Evolutionary conservation across 2,329 filamentous ascomycete species (phyloP).

Genomic region (Alternaria novae-zelandiae): DNA sequence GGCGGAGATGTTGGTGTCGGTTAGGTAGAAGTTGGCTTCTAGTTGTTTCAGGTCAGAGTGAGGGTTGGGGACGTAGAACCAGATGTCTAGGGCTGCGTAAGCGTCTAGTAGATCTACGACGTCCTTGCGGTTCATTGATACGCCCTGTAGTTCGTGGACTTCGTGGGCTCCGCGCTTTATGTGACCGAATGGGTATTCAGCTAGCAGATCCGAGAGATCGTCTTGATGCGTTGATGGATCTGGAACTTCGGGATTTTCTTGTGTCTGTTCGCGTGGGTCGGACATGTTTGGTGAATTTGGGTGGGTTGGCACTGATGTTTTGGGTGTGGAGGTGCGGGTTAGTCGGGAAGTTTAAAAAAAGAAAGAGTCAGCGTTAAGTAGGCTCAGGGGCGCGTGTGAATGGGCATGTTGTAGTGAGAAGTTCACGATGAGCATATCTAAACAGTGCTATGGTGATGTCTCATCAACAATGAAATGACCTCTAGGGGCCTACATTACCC

Average conservation of each 20-base stretch:
- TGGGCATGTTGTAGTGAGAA: neutral
- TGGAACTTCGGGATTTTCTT: neutral
- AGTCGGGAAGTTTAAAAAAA: neutral
- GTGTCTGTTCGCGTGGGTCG: neutral
- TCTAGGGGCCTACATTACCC: no score
- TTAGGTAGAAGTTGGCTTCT: neutral
- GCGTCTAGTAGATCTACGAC: neutral
- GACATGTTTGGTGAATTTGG: neutral
- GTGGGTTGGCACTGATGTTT: no score
- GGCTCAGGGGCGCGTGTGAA: no score
- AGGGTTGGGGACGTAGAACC: neutral
- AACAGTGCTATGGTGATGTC: no score
- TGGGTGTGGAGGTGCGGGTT: neutral
- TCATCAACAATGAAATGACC: no score
- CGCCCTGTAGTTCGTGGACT: neutral
- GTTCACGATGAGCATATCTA: no score
- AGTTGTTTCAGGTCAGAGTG: neutral
- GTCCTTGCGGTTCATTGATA: neutral
- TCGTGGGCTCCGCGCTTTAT: neutral
- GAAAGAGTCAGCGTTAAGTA: neutral
- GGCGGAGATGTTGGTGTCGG: neutral
- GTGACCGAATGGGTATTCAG: neutral
- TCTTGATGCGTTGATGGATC: neutral
- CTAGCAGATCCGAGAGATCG: neutral
- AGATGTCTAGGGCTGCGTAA: neutral